Percentiles rank a stretch among this genome's conserved stretches.
Evolutionary conservation across 1,139 yeast species (phyloP).

Genomic region (Pichia sp.): DNA sequence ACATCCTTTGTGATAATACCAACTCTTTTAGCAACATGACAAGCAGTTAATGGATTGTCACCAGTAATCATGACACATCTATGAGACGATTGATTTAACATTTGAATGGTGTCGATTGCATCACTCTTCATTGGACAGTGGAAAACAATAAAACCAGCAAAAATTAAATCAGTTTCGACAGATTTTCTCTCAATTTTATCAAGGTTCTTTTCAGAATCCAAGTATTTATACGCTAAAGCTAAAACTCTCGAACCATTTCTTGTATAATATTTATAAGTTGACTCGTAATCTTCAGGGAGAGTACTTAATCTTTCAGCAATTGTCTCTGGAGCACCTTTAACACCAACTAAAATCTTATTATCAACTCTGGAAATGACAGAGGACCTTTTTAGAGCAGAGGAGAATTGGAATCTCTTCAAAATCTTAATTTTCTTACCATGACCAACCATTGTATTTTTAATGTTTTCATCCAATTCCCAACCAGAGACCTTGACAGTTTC

Average conservation of each 20-base stretch:
- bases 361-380: constrained; percentile 72
- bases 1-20: constrained; percentile 77
- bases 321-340: constrained; percentile 99
- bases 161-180: constrained; percentile 65
- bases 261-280: constrained; percentile 81
- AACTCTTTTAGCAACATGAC: constrained; percentile 94
- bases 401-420: constrained; percentile 91
- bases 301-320: constrained; percentile 66
- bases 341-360: constrained; percentile 65
- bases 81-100: constrained; percentile 93
- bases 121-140: constrained; percentile 94
- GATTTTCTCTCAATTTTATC: constrained; percentile 60
- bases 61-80: constrained; percentile 98
- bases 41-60: constrained; percentile 97
- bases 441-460: constrained; percentile 52
- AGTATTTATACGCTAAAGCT: constrained; percentile 79
- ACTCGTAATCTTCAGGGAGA: constrained; percentile 78
- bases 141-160: constrained; percentile 94
- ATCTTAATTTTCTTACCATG: constrained; percentile 54
- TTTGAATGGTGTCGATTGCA: constrained; percentile 81
- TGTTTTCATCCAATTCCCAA: constrained; percentile 67
- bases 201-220: constrained; percentile 45
- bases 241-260: constrained; percentile 95
- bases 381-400: constrained; percentile 92
- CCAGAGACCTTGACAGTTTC: constrained; percentile 85